Percentiles rank a stretch among this genome's conserved stretches.
phyloP scores from a whole-genome alignment of 345 rosid genomes.

The Erucastrum elatum region DNA sequence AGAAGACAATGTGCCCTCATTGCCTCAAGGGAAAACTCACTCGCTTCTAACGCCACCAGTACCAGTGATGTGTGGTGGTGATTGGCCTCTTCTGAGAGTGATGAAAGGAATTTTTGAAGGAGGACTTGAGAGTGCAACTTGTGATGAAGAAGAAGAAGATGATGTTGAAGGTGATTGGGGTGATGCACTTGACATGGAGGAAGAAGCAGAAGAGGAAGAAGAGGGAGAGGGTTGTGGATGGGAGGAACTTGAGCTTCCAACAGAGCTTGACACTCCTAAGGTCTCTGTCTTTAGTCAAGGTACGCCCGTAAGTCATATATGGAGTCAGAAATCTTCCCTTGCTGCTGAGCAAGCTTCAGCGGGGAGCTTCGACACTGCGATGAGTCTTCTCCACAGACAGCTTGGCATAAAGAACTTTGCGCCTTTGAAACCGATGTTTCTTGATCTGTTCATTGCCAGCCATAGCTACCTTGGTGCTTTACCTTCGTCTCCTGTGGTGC shows the following conservation, averaged over 20 bases:
- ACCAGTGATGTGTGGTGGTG: slow-evolving; percentile 6
- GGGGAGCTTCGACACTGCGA: slow-evolving; percentile 7
- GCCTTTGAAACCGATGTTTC: slow-evolving; percentile 31
- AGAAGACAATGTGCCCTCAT: not conserved
- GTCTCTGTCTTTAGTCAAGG: not conserved
- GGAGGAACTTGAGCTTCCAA: slow-evolving; percentile 4
- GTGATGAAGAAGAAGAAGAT: not conserved
- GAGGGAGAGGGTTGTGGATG: not conserved
- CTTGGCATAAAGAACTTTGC: slow-evolving; percentile 15
- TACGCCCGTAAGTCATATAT: slow-evolving; percentile 1
- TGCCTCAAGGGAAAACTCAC: slow-evolving; percentile 1
- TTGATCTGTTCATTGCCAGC: slow-evolving; percentile 67
- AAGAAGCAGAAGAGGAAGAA: not conserved
- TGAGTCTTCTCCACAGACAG: slow-evolving; percentile 9
- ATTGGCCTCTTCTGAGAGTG: slow-evolving; percentile 13
- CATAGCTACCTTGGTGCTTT: slow-evolving; percentile 70
- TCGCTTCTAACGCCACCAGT: not conserved
- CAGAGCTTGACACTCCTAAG: slow-evolving; percentile 5
- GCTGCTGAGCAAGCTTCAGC: slow-evolving; percentile 14
- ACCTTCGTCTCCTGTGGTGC: slow-evolving; percentile 65
- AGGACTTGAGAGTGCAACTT: not conserved
- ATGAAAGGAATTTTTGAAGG: slow-evolving; percentile 8
- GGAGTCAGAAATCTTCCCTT: not conserved
- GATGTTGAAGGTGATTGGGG: slow-evolving; percentile 5
- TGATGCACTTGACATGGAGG: not conserved